A percentile compares a stretch with the other conserved stretches of the same genome.
Evolutionary conservation across 2,329 filamentous ascomycete species (phyloP).

Genomic region (Albophoma yamanashiensis): DNA sequence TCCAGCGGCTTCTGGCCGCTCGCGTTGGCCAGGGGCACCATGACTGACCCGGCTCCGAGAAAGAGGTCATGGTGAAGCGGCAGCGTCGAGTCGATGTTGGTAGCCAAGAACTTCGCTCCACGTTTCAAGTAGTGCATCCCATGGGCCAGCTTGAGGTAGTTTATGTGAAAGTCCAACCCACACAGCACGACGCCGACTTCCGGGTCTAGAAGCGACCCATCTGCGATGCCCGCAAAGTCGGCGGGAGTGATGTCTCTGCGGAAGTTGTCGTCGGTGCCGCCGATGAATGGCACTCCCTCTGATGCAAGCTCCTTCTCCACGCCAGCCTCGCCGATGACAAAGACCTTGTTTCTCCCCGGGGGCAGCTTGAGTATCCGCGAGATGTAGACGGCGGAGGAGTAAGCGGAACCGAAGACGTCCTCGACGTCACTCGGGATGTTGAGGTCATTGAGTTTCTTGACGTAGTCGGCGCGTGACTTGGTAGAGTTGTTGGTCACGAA

Average conservation of each 20-base stretch:
- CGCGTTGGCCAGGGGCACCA: slow-evolving; percentile 68
- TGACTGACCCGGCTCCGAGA: slow-evolving; percentile 79
- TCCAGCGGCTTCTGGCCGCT: slow-evolving; percentile 58
- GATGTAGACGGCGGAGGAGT: slow-evolving; percentile 94
- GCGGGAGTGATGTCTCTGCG: slow-evolving; percentile 69
- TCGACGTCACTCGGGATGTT: slow-evolving; percentile 73
- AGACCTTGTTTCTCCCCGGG: slow-evolving; percentile 80
- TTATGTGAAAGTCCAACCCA: slow-evolving; percentile 88
- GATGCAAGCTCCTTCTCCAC: slow-evolving; percentile 80
- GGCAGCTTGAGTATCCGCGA: slow-evolving; percentile 78
- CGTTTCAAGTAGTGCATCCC: slow-evolving; percentile 77
- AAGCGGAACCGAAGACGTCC: slow-evolving; percentile 92
- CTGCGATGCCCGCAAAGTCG: slow-evolving; percentile 71
- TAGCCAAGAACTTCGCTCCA: slow-evolving; percentile 81
- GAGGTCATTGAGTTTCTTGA: slow-evolving; percentile 75
- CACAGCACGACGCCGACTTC: slow-evolving; percentile 84
- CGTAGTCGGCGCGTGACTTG: slow-evolving; percentile 86
- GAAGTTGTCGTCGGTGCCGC: slow-evolving; percentile 72
- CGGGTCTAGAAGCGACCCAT: slow-evolving; percentile 66
- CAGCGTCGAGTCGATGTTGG: slow-evolving; percentile 84
- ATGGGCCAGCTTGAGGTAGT: slow-evolving; percentile 82
- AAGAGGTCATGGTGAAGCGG: slow-evolving; percentile 77
- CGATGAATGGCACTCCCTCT: slow-evolving; percentile 70
- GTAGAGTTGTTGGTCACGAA: slow-evolving; percentile 99
- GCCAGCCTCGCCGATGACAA: slow-evolving; percentile 81